A percentile compares a stretch with the other conserved stretches of the same genome.
Evolutionary conservation across 805 yeast species (phyloP).

Genomic region (Saturnispora kantuleensis): DNA sequence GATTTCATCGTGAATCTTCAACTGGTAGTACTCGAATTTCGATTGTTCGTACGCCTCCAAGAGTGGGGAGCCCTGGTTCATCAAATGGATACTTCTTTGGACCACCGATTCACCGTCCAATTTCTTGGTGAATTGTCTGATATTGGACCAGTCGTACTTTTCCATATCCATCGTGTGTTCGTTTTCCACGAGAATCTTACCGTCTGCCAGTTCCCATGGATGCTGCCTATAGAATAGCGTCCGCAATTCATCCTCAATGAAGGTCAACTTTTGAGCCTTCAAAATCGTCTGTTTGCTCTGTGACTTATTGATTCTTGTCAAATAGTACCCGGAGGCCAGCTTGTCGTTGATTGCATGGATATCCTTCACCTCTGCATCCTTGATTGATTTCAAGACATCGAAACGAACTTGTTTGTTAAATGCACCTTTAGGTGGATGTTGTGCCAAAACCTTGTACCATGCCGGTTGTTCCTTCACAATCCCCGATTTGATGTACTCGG

Average conservation of each 20-base stretch:
- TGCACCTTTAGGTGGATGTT: slow-evolving; percentile 68
- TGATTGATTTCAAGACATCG: slow-evolving; percentile 19
- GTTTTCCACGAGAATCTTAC: slow-evolving; percentile 73
- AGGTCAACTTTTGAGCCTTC: slow-evolving; percentile 44
- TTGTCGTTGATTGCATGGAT: slow-evolving; percentile 11
- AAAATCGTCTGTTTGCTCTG: slow-evolving; percentile 32
- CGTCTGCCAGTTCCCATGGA: slow-evolving; percentile 96
- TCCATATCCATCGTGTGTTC: slow-evolving; percentile 42
- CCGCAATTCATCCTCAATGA: slow-evolving; percentile 74
- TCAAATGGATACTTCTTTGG: slow-evolving; percentile 56
- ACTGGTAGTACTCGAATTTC: slow-evolving; percentile 76
- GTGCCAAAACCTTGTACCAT: slow-evolving; percentile 81
- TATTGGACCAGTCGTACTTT: slow-evolving; percentile 63
- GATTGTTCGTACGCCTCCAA: slow-evolving; percentile 76
- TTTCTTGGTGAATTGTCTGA: slow-evolving; percentile 62
- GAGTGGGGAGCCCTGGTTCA: slow-evolving; percentile 30
- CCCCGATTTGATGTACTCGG: slow-evolving; percentile 64
- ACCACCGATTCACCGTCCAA: slow-evolving; percentile 87
- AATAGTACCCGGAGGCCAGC: slow-evolving; percentile 23
- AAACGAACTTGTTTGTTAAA: slow-evolving; percentile 37
- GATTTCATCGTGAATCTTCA: slow-evolving; percentile 76
- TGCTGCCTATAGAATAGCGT: slow-evolving; percentile 80
- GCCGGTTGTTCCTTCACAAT: slow-evolving; percentile 65
- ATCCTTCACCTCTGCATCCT: slow-evolving; percentile 16
- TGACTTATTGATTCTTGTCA: slow-evolving; percentile 36